Evolutionary conservation across 2,329 filamentous ascomycete genomes (phyloP), one percentile per base, ranked within the genome.

Genomic region (Epichloe amarillans): DNA sequence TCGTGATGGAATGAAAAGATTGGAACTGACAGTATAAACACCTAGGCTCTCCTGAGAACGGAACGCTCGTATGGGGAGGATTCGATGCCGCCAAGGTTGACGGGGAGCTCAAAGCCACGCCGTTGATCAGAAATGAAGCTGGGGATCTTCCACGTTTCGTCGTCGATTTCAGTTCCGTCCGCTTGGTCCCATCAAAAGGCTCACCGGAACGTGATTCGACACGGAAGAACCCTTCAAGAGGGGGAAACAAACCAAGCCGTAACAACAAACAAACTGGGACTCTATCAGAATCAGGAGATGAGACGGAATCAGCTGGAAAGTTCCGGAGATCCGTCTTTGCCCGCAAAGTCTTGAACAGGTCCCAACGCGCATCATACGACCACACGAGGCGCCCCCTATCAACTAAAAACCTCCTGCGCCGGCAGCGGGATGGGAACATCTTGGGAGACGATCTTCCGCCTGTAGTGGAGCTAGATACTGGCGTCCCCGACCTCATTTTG

Each of bases 51-150:
- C 21, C 46, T 4, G 33, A 44, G 2, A 46, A n/a, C 8, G 50
- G 50, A 10, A 35, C 50, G 3, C 11, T 52, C 5, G 26, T 52
- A 3, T 52, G 47, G 23, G 50, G 50, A n/a, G 50, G 50, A 26
- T 35, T 49, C 33, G 50, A 47, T 23, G 46, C 46, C 14, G 46
- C 46, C 36, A 47, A 47, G 12, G 26, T 47, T 38, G 46, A 47
- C 2, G 46, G 46, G 21, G 3, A 47, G 36, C 46, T 47, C 36
- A 39, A 46, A 30, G 6, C 23, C 8, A 41, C 46, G 2, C 50
- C n/a, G 3, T 30, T 39, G 26, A 23, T 33, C 23, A 26, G 11
- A 23, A 12, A 1, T 19, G 3, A 3, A 1, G 26, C 14, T 14
- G 46, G 15, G 14, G 19, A 15, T 12, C 14, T 47, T 5, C 14